These are phyloP conservation scores for Euphorbia lathyris DNA, from an alignment of 345 rosid genomes.

Conservation along the genomic window DNA sequence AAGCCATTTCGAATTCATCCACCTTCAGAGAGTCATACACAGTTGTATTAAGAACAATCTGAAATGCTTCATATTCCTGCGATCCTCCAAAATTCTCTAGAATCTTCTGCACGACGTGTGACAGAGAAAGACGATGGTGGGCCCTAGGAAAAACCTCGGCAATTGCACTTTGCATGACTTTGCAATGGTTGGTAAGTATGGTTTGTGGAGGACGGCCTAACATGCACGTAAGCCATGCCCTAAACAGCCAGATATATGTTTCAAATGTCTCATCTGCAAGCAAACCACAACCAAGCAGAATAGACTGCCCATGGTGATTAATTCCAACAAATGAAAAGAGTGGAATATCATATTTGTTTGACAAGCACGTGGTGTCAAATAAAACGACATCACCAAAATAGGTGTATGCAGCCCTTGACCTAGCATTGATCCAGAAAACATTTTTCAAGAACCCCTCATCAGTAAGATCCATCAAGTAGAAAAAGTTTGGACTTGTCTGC, in stretches of 20 bases:
- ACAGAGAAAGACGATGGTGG: conserved; percentile 44
- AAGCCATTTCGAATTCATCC: conserved; percentile 65
- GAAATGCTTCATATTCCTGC: conserved; percentile 49
- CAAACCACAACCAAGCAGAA: conserved; percentile 65
- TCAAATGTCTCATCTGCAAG: conserved; percentile 58
- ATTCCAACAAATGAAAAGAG: conserved; percentile 58
- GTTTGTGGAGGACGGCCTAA: conserved; percentile 53
- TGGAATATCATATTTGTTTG: conserved; percentile 56
- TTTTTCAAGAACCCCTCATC: conserved; percentile 64
- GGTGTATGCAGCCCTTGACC: conserved; percentile 54
- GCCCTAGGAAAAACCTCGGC: conserved; percentile 56
- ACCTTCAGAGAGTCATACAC: conserved; percentile 55
- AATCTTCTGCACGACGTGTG: conserved; percentile 47
- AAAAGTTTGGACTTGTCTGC: conserved; percentile 57
- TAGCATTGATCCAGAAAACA: conserved; percentile 63
- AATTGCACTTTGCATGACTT: conserved; percentile 52
- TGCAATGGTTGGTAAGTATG: conserved; percentile 56
- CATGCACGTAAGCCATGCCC: conserved; percentile 53
- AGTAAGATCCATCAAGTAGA: conserved; percentile 67
- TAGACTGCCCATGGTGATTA: conserved; percentile 58
- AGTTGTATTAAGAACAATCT: conserved; percentile 46
- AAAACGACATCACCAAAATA: conserved; percentile 52
- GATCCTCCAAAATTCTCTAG: conserved; percentile 56
- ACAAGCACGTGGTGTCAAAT: conserved; percentile 52
- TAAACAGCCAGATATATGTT: conserved; percentile 63